phyloP scores from a whole-genome alignment of 495 filamentous ascomycete species.

The Sordaria brevicollis region DNA sequence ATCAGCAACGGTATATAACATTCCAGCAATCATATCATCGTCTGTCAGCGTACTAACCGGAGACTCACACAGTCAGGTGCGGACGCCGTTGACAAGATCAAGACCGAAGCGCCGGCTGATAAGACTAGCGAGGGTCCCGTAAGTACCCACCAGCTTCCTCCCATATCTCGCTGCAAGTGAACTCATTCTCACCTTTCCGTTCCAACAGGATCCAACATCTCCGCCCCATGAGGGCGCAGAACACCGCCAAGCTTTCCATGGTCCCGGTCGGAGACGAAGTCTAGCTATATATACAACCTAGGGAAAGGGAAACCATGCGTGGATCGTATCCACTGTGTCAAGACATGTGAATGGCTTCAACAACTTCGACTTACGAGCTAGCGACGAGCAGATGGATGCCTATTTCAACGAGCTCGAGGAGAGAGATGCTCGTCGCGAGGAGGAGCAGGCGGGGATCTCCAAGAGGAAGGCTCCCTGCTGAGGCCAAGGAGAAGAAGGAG shows the following conservation, averaged over 20 bases:
- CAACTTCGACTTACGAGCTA: not conserved
- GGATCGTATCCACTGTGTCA: too few relatives aligned
- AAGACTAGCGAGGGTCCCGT: not conserved
- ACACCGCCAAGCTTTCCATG: not conserved
- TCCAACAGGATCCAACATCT: not conserved
- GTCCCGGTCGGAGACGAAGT: too few relatives aligned
- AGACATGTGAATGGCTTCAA: too few relatives aligned
- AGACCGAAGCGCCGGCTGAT: not conserved
- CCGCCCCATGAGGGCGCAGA: not conserved
- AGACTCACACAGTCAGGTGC: not conserved
- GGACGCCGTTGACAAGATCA: not conserved
- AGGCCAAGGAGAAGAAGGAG: conserved; percentile 46
- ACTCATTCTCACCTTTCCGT: not conserved
- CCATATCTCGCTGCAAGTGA: not conserved
- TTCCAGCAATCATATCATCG: not conserved
- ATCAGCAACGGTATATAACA: not conserved
- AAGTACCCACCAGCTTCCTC: not conserved
- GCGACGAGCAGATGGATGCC: conserved; percentile 29
- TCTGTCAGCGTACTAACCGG: not conserved
- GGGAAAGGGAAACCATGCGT: too few relatives aligned
- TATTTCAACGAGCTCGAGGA: conserved; percentile 45
- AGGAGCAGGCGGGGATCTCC: conserved; percentile 48
- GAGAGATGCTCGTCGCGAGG: conserved; percentile 39
- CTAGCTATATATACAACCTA: too few relatives aligned
- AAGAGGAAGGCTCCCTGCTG: conserved; percentile 42